phyloP scores from a whole-genome alignment of 2,329 filamentous ascomycete species.

The Colletotrichum graminicola region DNA sequence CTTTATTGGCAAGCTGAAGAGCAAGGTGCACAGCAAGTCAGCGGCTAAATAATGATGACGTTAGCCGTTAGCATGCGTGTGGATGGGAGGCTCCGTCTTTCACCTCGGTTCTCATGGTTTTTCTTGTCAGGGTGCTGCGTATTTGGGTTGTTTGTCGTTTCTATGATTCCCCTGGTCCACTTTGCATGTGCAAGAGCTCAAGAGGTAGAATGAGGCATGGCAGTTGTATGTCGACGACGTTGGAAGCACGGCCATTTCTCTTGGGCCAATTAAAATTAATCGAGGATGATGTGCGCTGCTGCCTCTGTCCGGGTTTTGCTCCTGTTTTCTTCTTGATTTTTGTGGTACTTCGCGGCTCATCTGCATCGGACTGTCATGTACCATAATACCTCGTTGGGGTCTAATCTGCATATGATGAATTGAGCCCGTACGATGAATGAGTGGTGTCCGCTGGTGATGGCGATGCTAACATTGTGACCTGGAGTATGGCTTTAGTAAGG shows the following conservation, averaged over 20 bases:
- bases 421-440: slow-evolving; percentile 1
- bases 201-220: slow-evolving; percentile 41
- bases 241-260: slow-evolving; percentile 45
- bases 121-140: slow-evolving; percentile 53
- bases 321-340: not conserved
- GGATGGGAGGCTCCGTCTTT: slow-evolving; percentile 47
- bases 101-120: slow-evolving; percentile 51
- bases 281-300: slow-evolving; percentile 37
- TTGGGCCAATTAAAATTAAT: slow-evolving; percentile 47
- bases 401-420: slow-evolving; percentile 40
- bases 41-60: slow-evolving; percentile 25
- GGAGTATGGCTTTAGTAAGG: not conserved
- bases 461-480: too few relatives aligned
- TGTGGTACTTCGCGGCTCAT: slow-evolving; percentile 33
- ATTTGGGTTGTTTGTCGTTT: slow-evolving; percentile 42
- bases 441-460: not conserved
- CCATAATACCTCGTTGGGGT: slow-evolving; percentile 39
- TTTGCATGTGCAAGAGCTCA: slow-evolving; percentile 41
- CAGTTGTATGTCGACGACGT: slow-evolving; percentile 25
- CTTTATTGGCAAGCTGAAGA: slow-evolving; percentile 70
- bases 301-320: slow-evolving; percentile 26
- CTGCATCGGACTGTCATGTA: slow-evolving; percentile 40
- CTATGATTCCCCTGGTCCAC: slow-evolving; percentile 46
- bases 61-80: slow-evolving; percentile 47
- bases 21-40: slow-evolving; percentile 54